These are phyloP conservation scores for Populus tomentosa DNA, from an alignment of 441 rosid species.

Conservation along the genomic window DNA sequence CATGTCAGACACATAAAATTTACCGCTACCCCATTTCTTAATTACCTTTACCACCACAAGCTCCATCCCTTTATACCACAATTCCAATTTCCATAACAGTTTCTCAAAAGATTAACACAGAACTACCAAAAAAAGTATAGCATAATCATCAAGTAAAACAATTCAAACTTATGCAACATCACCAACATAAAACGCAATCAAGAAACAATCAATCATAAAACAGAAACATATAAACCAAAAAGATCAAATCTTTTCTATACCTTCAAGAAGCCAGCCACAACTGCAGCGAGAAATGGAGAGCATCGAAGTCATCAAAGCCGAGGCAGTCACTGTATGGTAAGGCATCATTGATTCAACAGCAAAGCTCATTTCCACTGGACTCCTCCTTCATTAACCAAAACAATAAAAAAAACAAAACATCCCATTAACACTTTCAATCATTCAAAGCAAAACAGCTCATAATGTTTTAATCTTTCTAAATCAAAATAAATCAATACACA, in stretches of 20 bases:
- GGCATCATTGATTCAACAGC: constrained; percentile 83
- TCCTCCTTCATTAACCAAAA: constrained; percentile 32
- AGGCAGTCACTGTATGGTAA: constrained; percentile 77
- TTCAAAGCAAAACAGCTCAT: background rate
- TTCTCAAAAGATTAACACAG: background rate
- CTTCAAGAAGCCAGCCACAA: constrained; percentile 72
- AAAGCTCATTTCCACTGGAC: constrained; percentile 66
- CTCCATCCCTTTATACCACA: background rate
- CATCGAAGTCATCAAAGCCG: constrained; percentile 92
- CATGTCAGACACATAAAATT: background rate
- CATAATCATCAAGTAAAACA: background rate
- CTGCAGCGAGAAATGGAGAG: constrained; percentile 55
- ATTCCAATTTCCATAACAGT: background rate
- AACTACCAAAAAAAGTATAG: background rate
- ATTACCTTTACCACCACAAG: too few relatives aligned
- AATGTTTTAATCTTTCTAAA: background rate
- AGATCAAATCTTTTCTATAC: constrained; percentile 23
- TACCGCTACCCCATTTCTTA: background rate
- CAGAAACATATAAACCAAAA: background rate
- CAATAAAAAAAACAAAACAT: too few relatives aligned
- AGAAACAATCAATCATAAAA: background rate
- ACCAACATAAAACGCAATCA: background rate
- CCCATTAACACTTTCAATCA: background rate
- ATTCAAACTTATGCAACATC: too few relatives aligned
- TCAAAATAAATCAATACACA: background rate